Percentiles rank a stretch among this genome's conserved stretches.
Conservation (phyloP, 208 protist genomes). For the Naegleria fowleri region DNA sequence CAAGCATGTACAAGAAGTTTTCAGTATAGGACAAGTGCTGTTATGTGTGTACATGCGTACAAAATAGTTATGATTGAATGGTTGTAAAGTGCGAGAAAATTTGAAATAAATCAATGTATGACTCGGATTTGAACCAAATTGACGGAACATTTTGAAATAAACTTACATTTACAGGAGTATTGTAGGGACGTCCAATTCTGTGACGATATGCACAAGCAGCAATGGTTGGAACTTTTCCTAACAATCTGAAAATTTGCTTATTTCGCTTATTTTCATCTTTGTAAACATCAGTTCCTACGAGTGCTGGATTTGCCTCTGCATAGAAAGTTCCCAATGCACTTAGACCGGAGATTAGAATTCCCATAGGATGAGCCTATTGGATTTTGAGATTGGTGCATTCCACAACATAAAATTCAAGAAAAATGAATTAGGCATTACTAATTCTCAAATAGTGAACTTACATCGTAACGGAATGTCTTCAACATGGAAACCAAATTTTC, state of each 20-base stretch:
- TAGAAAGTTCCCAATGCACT: background rate
- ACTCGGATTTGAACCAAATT: too few species aligned
- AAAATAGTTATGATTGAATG: too few species aligned
- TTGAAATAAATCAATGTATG: too few species aligned
- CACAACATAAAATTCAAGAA: too few species aligned
- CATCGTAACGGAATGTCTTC: conserved; percentile 17
- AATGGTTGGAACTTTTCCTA: conserved; percentile 66
- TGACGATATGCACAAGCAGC: conserved; percentile 65
- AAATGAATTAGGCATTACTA: too few species aligned
- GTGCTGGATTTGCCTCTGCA: background rate
- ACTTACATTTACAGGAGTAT: conserved; percentile 43
- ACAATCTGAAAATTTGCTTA: conserved; percentile 44
- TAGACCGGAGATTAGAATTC: background rate
- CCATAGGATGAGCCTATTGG: conserved; percentile 12
- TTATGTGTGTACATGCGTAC: too few species aligned
- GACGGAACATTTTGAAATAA: too few species aligned
- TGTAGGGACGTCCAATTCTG: conserved; percentile 48
- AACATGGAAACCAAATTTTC: conserved; percentile 1
- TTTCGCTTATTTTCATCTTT: conserved; percentile 21
- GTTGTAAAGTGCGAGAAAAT: too few species aligned
- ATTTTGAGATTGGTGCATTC: background rate
- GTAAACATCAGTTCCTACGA: conserved; percentile 16
- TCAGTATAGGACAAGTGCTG: conserved; percentile 55
- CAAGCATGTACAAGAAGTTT: conserved; percentile 69
- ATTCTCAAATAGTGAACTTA: too few species aligned